Percentiles rank a stretch among this genome's conserved stretches.
These are phyloP conservation scores for Candida methanosorbosa DNA, from an alignment of 805 yeast genomes.

Conservation along the genomic window DNA sequence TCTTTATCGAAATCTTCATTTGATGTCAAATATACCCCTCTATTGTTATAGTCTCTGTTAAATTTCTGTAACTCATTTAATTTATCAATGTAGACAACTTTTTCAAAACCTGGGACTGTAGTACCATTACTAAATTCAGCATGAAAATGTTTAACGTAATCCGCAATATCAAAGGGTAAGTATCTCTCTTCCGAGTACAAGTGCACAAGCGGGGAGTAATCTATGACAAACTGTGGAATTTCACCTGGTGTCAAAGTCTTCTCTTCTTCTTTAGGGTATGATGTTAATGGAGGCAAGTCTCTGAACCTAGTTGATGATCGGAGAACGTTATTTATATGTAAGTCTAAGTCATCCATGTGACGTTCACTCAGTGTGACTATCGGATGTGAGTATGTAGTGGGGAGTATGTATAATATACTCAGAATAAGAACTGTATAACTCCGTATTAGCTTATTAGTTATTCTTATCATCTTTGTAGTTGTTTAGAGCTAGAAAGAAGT, in stretches of 20 bases:
- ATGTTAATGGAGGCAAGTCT: constrained; percentile 27
- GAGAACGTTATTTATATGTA: constrained; percentile 5
- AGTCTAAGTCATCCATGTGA: constrained; percentile 9
- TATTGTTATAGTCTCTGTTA: constrained; percentile 17
- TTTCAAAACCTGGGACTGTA: constrained; percentile 17
- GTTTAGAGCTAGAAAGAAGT: no score
- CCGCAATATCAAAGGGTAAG: constrained; percentile 71
- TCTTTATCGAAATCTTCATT: constrained; percentile 58
- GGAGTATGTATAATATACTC: no score
- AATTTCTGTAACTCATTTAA: constrained; percentile 26
- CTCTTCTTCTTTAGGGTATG: constrained; percentile 24
- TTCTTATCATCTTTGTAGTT: no score
- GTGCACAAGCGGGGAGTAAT: constrained; percentile 71
- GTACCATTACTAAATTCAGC: constrained; percentile 46
- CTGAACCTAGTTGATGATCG: constrained; percentile 10
- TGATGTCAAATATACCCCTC: constrained; percentile 51
- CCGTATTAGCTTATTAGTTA: no score
- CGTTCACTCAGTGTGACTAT: no score
- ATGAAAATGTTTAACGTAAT: constrained; percentile 60
- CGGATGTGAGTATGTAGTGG: no score
- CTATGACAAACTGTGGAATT: constrained; percentile 55
- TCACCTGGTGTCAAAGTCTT: constrained; percentile 40
- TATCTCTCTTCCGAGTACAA: constrained; percentile 84
- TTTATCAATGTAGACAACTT: constrained; percentile 20
- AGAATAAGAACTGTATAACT: no score